Evolutionary conservation across 2,329 filamentous ascomycete genomes (phyloP).

Genomic region (Celoporthe dispersa): DNA sequence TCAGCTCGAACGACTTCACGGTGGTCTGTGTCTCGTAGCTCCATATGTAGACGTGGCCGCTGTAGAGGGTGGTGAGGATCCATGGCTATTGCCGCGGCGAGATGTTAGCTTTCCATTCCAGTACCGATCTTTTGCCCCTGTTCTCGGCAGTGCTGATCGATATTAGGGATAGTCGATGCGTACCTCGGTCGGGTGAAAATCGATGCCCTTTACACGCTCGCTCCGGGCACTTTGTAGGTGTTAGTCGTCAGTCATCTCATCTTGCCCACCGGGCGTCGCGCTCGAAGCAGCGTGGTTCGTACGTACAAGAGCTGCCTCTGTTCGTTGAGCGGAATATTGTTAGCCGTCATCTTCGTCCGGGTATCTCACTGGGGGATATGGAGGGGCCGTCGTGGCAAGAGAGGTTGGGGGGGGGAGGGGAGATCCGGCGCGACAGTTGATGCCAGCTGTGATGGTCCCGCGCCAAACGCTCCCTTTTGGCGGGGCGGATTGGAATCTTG

Average conservation of each 20-base stretch:
- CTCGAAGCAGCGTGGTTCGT: background rate
- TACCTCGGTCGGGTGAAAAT: constrained; percentile 96
- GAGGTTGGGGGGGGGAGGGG: constrained; percentile 3
- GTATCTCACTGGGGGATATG: background rate
- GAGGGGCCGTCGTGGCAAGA: background rate
- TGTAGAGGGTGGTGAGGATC: constrained; percentile 41
- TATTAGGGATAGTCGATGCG: constrained; percentile 62
- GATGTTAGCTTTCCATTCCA: constrained; percentile 7
- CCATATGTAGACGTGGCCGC: constrained; percentile 97
- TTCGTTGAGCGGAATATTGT: constrained; percentile 42
- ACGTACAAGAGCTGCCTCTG: constrained; percentile 72
- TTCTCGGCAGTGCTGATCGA: constrained; percentile 7
- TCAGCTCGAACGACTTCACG: constrained; percentile 98
- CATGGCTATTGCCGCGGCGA: constrained; percentile 16
- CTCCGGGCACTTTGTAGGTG: constrained; percentile 64
- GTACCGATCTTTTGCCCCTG: background rate
- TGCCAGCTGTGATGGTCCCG: background rate
- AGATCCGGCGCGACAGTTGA: background rate
- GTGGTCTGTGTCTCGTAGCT: constrained; percentile 96
- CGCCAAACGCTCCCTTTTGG: constrained; percentile 2
- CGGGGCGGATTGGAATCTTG: background rate
- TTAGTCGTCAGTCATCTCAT: constrained; percentile 3
- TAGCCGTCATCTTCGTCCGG: constrained; percentile 33
- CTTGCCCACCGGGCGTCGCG: background rate
- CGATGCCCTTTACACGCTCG: constrained; percentile 95